Evolutionary conservation across 78 protist genomes (phyloP).

Genomic region (slime mould (Dictyostelium discoideum)): dicty_2.7 NC_007089.4:3859001-3859500

Average conservation of each 20-base stretch:
- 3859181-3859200: neutral
- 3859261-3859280: neutral
- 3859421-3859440: neutral
- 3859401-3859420: neutral
- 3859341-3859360: neutral
- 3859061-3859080: no score
- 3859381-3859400: neutral
- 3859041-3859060: neutral
- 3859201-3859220: neutral
- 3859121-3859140: conserved; percentile 72
- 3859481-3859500: neutral
- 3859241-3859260: neutral
- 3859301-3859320: neutral
- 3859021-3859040: neutral
- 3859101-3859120: conserved; percentile 28
- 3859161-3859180: conserved; percentile 63
- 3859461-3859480: neutral
- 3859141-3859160: conserved; percentile 57
- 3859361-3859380: neutral
- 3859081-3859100: neutral
- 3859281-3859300: no score
- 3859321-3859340: neutral
- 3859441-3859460: neutral
- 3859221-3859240: neutral
- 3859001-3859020: neutral